Percentiles rank a stretch among this genome's conserved stretches.
phyloP scores from a whole-genome alignment of 2,329 filamentous ascomycete species.

The Gaeumannomyces sp. region DNA sequence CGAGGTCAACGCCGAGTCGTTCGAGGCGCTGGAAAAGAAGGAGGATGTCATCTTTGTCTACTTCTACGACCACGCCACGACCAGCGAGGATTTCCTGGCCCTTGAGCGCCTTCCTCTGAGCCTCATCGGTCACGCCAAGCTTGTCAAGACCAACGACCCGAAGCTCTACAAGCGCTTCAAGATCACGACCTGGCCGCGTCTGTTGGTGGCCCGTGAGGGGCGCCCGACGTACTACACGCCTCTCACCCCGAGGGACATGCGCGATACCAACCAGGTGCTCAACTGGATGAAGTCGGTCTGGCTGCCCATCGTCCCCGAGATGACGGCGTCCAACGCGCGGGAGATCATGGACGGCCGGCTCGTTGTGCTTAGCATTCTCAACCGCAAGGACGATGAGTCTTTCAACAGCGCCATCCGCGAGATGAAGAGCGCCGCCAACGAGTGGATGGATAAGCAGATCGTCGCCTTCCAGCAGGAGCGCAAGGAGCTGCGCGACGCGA shows the following conservation, averaged over 20 bases:
- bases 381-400: slow-evolving; percentile 70
- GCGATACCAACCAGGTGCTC: slow-evolving; percentile 73
- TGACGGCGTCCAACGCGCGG: slow-evolving; percentile 82
- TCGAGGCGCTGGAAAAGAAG: slow-evolving; percentile 80
- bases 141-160: slow-evolving; percentile 84
- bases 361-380: slow-evolving; percentile 88
- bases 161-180: slow-evolving; percentile 77
- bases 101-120: slow-evolving; percentile 80
- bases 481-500: slow-evolving; percentile 87
- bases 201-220: slow-evolving; percentile 83
- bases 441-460: slow-evolving; percentile 97
- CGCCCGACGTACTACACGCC: slow-evolving; percentile 86
- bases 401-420: slow-evolving; percentile 76
- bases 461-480: slow-evolving; percentile 87
- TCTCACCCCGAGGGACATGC: slow-evolving; percentile 85
- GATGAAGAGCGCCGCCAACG: slow-evolving; percentile 89
- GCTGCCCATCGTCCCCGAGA: slow-evolving; percentile 90
- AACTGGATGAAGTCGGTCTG: slow-evolving; percentile 95
- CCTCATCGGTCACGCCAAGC: slow-evolving; percentile 82
- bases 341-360: slow-evolving; percentile 94
- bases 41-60: slow-evolving; percentile 97
- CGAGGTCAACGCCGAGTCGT: slow-evolving; percentile 69
- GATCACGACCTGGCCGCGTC: slow-evolving; percentile 92
- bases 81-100: slow-evolving; percentile 82
- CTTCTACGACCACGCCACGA: slow-evolving; percentile 95